These are phyloP conservation scores for Selaginella tamariscina DNA, from an alignment of 75 land plant species.

Conservation along the genomic window DNA sequence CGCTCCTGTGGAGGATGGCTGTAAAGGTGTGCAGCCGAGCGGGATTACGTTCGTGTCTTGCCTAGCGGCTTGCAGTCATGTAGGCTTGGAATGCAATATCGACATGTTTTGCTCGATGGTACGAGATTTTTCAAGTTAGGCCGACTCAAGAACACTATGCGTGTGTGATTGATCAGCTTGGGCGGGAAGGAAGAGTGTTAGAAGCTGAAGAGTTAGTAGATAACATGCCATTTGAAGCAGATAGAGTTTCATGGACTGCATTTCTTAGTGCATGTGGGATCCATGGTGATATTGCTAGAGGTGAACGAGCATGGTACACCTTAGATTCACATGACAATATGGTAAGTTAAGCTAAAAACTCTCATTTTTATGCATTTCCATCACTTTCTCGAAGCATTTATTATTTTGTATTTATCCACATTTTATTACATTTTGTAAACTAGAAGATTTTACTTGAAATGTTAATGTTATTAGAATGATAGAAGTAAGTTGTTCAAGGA, in stretches of 20 bases:
- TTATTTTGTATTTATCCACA: too few species aligned
- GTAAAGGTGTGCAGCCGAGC: constrained; percentile 22
- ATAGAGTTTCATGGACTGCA: constrained; percentile 29
- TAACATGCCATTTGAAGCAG: constrained; percentile 38
- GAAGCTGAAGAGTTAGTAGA: constrained; percentile 35
- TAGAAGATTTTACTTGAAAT: too few species aligned
- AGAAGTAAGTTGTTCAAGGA: too few species aligned
- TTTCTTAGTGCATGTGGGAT: constrained; percentile 36
- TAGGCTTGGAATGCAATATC: constrained; percentile 28
- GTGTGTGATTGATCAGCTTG: constrained; percentile 41
- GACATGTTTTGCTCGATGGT: constrained; percentile 25
- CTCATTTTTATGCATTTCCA: too few species aligned
- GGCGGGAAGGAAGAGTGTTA: constrained; percentile 27
- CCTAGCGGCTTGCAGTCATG: constrained; percentile 32
- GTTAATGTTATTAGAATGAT: too few species aligned
- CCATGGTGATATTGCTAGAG: constrained; percentile 32
- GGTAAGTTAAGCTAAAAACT: too few species aligned
- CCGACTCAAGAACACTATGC: constrained; percentile 37
- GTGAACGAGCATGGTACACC: constrained; percentile 30
- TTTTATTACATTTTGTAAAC: too few species aligned
- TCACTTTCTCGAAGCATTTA: too few species aligned
- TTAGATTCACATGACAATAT: too few species aligned
- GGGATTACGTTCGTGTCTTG: constrained; percentile 31
- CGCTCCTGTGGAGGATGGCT: neutral
- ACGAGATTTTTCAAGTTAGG: constrained; percentile 13